phyloP scores from a whole-genome alignment of 805 yeast species.

The Metschnikowia proteae region DNA sequence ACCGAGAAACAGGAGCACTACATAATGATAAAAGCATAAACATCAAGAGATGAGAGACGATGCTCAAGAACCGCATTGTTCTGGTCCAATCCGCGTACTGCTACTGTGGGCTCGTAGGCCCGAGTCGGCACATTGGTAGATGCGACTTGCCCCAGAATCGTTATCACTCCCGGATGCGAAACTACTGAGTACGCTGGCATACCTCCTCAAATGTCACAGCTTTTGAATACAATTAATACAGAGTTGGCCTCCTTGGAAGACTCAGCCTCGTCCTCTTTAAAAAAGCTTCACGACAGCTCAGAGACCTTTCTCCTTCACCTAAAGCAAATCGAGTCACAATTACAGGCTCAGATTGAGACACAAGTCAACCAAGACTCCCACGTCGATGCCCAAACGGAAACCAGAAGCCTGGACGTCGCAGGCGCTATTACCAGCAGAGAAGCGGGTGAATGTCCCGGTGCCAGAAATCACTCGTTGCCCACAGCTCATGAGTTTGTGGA shows the following conservation, averaged over 20 bases:
- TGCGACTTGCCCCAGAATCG: constrained; percentile 9
- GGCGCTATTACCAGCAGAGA: not conserved
- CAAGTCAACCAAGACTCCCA: not conserved
- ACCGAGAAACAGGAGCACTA: not conserved
- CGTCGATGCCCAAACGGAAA: not conserved
- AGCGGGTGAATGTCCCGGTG: not conserved
- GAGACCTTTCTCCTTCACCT: constrained; percentile 24
- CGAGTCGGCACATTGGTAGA: constrained; percentile 1
- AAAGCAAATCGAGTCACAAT: constrained; percentile 21
- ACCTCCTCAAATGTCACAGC: constrained; percentile 15
- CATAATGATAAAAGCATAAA: not conserved
- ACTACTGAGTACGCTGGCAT: not conserved
- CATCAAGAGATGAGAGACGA: not conserved
- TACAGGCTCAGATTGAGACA: constrained; percentile 17
- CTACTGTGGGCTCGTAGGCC: not conserved
- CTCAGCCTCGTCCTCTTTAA: constrained; percentile 23
- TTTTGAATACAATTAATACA: constrained; percentile 24
- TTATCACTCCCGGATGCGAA: constrained; percentile 1
- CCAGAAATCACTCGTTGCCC: not conserved
- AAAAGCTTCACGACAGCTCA: constrained; percentile 20
- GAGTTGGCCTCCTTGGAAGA: constrained; percentile 25
- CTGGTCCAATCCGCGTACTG: too few species aligned
- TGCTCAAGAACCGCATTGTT: too few species aligned
- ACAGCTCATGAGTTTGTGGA: constrained; percentile 1
- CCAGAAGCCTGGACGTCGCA: not conserved